These are phyloP conservation scores for Hypoxylon sp. DNA, from an alignment of 2,329 filamentous ascomycete genomes.

Conservation along the genomic window DNA sequence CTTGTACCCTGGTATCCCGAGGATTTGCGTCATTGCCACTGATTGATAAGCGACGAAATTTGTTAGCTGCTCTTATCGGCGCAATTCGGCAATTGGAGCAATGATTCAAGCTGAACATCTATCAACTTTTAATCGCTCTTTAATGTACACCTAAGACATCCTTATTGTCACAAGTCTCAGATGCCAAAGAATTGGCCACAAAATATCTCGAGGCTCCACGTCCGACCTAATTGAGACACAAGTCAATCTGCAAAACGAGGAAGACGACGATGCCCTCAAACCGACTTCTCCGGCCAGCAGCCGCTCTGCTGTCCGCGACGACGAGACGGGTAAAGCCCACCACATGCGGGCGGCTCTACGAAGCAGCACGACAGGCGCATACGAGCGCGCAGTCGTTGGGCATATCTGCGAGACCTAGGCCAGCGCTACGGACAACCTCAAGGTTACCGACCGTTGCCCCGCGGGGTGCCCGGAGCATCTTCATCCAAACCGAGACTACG, in stretches of 20 bases:
- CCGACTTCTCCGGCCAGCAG: constrained; percentile 51
- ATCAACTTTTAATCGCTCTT: constrained; percentile 28
- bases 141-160: constrained; percentile 20
- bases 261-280: constrained; percentile 45
- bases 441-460: constrained; percentile 45
- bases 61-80: constrained; percentile 42
- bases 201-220: background rate
- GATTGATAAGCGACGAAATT: constrained; percentile 44
- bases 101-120: constrained; percentile 9
- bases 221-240: background rate
- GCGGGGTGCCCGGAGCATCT: constrained; percentile 79
- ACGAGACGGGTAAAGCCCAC: constrained; percentile 40
- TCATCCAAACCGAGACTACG: constrained; percentile 96
- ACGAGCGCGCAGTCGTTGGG: constrained; percentile 49
- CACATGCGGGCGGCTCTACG: constrained; percentile 47
- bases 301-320: constrained; percentile 48
- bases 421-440: constrained; percentile 29
- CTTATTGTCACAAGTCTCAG: background rate
- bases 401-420: constrained; percentile 44
- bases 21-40: constrained; percentile 45
- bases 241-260: background rate
- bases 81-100: constrained; percentile 30
- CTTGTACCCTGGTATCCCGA: background rate
- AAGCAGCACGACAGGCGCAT: constrained; percentile 52
- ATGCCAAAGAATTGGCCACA: background rate